phyloP scores from a whole-genome alignment of 345 rosid species.

The Salix purpurea region DNA sequence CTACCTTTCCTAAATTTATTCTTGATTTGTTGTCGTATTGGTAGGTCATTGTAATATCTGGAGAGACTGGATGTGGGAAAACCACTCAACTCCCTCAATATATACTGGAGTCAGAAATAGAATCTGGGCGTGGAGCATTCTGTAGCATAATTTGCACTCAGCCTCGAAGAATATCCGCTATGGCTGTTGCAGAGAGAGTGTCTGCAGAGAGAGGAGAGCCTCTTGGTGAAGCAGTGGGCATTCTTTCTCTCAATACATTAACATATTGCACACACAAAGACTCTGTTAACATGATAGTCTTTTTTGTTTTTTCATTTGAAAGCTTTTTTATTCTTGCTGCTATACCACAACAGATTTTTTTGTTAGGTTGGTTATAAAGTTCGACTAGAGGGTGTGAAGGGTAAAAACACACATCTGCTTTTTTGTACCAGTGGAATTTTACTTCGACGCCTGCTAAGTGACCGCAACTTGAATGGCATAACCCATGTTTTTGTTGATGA shows the following conservation, averaged over 20 bases:
- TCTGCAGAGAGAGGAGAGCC: slow-evolving; percentile 96
- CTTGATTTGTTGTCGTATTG: slow-evolving; percentile 9
- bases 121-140: slow-evolving; percentile 98
- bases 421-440: slow-evolving; percentile 98
- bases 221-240: slow-evolving; percentile 87
- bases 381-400: slow-evolving; percentile 93
- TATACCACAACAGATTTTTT: slow-evolving; percentile 52
- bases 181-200: slow-evolving; percentile 95
- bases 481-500: slow-evolving; percentile 99
- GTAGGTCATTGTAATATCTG: slow-evolving; percentile 91
- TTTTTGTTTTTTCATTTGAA: slow-evolving; percentile 11
- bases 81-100: slow-evolving; percentile 99
- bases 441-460: slow-evolving; percentile 81
- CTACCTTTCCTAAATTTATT: neutral
- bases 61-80: slow-evolving; percentile 99
- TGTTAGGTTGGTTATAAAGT: slow-evolving; percentile 98
- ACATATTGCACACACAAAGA: slow-evolving; percentile 2
- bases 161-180: slow-evolving; percentile 97
- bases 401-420: slow-evolving; percentile 85
- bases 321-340: slow-evolving; percentile 42
- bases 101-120: slow-evolving; percentile 90
- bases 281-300: neutral
- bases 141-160: slow-evolving; percentile 96
- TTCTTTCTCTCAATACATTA: slow-evolving; percentile 15
- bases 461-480: slow-evolving; percentile 79